phyloP scores from a whole-genome alignment of 768 basidiomycete genomes.

The Lentinula aciculospora region DNA sequence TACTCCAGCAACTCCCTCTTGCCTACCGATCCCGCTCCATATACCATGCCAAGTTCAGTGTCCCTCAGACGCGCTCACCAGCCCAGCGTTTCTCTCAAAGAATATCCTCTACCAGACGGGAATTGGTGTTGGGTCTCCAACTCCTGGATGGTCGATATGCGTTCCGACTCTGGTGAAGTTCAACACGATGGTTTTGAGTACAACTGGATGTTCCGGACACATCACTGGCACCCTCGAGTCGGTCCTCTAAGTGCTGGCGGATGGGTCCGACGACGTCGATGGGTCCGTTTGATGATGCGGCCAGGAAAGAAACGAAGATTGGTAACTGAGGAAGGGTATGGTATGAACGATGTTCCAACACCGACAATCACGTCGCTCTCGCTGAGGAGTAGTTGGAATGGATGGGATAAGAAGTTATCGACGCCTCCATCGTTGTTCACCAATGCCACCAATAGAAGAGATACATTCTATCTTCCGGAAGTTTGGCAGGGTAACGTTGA shows the following conservation, averaged over 20 bases:
- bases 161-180: slow-evolving; percentile 41
- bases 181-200: slow-evolving; percentile 58
- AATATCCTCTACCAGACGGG: slow-evolving; percentile 51
- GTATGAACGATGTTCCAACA: neutral
- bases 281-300: slow-evolving; percentile 81
- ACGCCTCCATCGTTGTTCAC: slow-evolving; percentile 15
- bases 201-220: slow-evolving; percentile 68
- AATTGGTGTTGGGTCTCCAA: slow-evolving; percentile 52
- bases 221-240: slow-evolving; percentile 60
- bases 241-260: slow-evolving; percentile 59
- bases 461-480: slow-evolving; percentile 21
- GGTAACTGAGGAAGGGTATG: slow-evolving; percentile 13
- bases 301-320: slow-evolving; percentile 27
- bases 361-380: slow-evolving; percentile 2
- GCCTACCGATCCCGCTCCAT: slow-evolving; percentile 34
- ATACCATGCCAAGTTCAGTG: slow-evolving; percentile 27
- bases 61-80: slow-evolving; percentile 17
- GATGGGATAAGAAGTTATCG: neutral
- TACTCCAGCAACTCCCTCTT: slow-evolving; percentile 46
- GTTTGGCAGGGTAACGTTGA: slow-evolving; percentile 53
- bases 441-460: slow-evolving; percentile 5
- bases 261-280: slow-evolving; percentile 75
- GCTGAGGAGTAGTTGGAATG: neutral
- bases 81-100: slow-evolving; percentile 33
- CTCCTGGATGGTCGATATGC: slow-evolving; percentile 60